Evolutionary conservation across 371 early-diverging fungal genomes (phyloP).

Genomic region (Syncephalastrum monosporum): DNA sequence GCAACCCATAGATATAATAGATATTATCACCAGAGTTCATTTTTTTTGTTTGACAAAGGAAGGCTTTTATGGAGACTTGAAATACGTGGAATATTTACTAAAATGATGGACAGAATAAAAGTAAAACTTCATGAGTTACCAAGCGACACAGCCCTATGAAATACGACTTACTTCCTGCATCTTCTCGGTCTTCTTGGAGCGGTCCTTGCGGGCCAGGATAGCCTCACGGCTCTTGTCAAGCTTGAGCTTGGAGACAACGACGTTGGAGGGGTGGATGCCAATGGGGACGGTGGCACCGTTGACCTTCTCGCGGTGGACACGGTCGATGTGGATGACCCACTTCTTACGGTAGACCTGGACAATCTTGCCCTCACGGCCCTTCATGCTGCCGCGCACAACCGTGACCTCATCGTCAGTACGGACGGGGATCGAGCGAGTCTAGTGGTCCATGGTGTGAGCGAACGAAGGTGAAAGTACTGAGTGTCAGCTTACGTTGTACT

Average conservation of each 20-base stretch:
- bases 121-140: too few relatives aligned
- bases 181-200: constrained; percentile 33
- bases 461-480: not conserved
- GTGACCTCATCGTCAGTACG: constrained; percentile 97
- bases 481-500: constrained; percentile 76
- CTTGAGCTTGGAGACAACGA: constrained; percentile 92
- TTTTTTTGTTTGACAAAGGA: too few relatives aligned
- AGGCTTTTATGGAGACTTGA: too few relatives aligned
- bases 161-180: constrained; percentile 36
- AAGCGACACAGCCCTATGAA: too few relatives aligned
- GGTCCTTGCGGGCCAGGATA: constrained; percentile 78
- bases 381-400: constrained; percentile 92
- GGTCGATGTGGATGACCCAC: constrained; percentile 97
- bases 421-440: constrained; percentile 92
- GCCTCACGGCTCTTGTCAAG: constrained; percentile 94
- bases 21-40: too few relatives aligned
- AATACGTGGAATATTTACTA: too few relatives aligned
- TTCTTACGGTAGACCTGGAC: constrained; percentile 95
- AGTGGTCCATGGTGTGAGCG: not conserved
- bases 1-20: too few relatives aligned
- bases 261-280: constrained; percentile 98
- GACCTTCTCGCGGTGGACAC: constrained; percentile 93
- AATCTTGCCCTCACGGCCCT: constrained; percentile 98
- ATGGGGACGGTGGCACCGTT: constrained; percentile 90
- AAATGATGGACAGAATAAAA: too few relatives aligned